Evolutionary conservation across 192 early-diverging fungal genomes (phyloP).

Genomic region (Backusella parvicylindrica): DNA sequence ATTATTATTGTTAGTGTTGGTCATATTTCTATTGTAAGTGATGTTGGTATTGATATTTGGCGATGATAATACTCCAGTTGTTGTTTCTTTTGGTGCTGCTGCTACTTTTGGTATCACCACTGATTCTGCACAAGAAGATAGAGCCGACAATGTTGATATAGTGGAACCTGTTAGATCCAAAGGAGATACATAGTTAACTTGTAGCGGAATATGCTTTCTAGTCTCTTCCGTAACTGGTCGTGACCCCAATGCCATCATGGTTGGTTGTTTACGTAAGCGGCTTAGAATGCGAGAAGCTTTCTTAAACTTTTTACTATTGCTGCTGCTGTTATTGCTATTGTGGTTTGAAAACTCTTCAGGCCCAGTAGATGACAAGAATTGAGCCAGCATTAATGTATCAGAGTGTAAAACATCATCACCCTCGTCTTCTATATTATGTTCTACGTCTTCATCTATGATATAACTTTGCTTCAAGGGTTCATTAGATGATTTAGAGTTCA

Average conservation of each 20-base stretch:
- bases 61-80: neutral
- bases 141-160: neutral
- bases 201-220: neutral
- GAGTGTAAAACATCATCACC: neutral
- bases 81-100: neutral
- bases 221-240: neutral
- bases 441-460: neutral
- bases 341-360: neutral
- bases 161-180: neutral
- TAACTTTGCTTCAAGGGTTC: neutral
- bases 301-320: neutral
- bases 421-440: neutral
- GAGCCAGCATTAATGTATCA: neutral
- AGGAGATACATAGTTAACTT: neutral
- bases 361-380: conserved; percentile 4
- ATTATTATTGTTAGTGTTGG: neutral
- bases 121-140: neutral
- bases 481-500: neutral
- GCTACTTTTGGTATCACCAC: no score
- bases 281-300: neutral
- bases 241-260: neutral
- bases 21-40: neutral
- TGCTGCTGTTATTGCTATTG: neutral
- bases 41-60: neutral
- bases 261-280: conserved; percentile 9